Percentiles rank a stretch among this genome's conserved stretches.
Conservation (phyloP, 108 stramenopile species). For the Nannochloropsis salina region DNA sequence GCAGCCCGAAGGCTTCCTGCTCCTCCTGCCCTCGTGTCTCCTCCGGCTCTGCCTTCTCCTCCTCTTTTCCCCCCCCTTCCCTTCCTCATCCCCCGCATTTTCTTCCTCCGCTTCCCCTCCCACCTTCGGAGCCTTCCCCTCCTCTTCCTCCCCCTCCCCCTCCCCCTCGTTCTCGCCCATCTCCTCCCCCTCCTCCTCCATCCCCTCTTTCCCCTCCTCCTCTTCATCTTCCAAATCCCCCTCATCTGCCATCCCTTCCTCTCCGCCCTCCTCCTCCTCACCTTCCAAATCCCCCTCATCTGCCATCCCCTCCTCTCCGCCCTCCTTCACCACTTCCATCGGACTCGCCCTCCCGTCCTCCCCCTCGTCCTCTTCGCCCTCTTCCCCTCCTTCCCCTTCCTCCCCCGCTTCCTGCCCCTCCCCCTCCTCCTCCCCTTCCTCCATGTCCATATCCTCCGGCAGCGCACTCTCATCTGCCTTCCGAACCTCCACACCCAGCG, state of each 20-base stretch:
- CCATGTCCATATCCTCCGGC: background rate
- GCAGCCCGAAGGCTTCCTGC: constrained; percentile 36
- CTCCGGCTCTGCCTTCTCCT: constrained; percentile 46
- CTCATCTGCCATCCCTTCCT: constrained; percentile 43
- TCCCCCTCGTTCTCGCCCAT: constrained; percentile 42
- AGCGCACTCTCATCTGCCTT: constrained; percentile 3
- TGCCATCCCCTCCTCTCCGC: constrained; percentile 51
- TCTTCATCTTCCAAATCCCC: constrained; percentile 40
- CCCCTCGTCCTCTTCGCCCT: constrained; percentile 50
- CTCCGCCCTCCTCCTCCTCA: constrained; percentile 39
- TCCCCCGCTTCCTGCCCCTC: constrained; percentile 73
- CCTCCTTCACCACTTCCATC: constrained; percentile 57
- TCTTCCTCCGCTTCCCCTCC: constrained; percentile 40
- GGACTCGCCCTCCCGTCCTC: constrained; percentile 51
- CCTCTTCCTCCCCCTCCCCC: constrained; percentile 38
- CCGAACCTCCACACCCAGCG: constrained; percentile 30
- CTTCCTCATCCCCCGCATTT: constrained; percentile 25
- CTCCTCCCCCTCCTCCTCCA: constrained; percentile 32
- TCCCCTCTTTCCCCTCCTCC: constrained; percentile 26
- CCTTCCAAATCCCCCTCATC: constrained; percentile 38
- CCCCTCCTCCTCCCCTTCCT: constrained; percentile 62
- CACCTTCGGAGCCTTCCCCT: constrained; percentile 23
- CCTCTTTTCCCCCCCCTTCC: background rate
- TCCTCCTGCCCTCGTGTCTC: no score
- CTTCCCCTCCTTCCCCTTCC: constrained; percentile 60